Evolutionary conservation across 371 early-diverging fungal genomes (phyloP), one percentile per base, ranked within the genome.

Genomic region (Blakeslea trispora): DNA sequence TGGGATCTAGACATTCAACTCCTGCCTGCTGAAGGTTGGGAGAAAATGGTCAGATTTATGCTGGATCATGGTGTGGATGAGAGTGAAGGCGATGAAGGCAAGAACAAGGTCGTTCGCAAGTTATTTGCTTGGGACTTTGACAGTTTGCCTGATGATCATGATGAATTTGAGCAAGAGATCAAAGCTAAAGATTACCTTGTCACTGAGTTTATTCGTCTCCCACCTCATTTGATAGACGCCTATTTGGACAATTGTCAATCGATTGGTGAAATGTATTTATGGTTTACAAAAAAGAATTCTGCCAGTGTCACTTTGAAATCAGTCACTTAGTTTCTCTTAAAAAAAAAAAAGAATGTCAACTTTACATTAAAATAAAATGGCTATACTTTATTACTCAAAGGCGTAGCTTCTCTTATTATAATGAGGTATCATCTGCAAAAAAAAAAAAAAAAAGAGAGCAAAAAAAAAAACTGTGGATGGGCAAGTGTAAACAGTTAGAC

Each of bases 221-320:
- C 71, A 2, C 47, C 50, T 18, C 41, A 60, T 18, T 40, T 69
- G 21, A 63, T 77, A 23, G 72, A 77, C 22, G 52, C 39, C 1
- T 77, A 67, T 48, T 56, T 77, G 41, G 74, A 77, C 3, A 50
- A 46, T 17, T 54, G 70, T 21, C 45, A 68, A 18, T 39, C 42
- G 5, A 77, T 77, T 60, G 77, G 77, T 34, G 77, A 77, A 57
- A 70, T 77, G 72, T 77, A 77, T 47, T 58, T 77, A 21, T 77
- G 77, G 77, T 69, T 77, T 22, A 72, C 63, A 37, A 74, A 74
- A 41, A 65, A 66, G 21, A 53, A 55, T 17, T 31, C 53, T 9
- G 10, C 44, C 6, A 59, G 53, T 15, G 53, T 53, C 53, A 53
- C 52, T 14, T 41, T 47, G 41, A 17, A 52, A 34, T 50, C 35